phyloP scores from a whole-genome alignment of 2,329 filamentous ascomycete genomes.

The Fusarium pseudograminearum region DNA sequence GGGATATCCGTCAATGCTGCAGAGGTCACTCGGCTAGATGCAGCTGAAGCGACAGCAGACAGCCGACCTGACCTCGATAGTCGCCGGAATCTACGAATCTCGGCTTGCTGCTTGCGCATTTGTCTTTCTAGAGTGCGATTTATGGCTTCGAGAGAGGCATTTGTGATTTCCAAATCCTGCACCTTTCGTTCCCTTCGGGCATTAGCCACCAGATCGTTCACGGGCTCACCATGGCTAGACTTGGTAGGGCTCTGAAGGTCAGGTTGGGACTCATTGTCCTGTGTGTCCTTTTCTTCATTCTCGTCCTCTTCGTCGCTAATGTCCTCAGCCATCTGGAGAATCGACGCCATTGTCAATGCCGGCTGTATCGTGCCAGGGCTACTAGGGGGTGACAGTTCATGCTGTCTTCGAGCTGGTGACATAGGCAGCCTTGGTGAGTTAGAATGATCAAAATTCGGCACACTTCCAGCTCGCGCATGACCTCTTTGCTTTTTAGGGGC shows the following conservation, averaged over 20 bases:
- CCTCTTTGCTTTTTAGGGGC: conserved; percentile 52
- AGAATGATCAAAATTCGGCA: conserved; percentile 53
- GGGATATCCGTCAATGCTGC: conserved; percentile 58
- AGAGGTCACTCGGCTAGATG: conserved; percentile 60
- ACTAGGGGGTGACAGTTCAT: conserved; percentile 55
- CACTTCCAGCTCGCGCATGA: conserved; percentile 58
- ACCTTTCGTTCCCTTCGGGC: conserved; percentile 94
- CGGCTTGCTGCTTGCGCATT: conserved; percentile 88
- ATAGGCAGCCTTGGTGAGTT: conserved; percentile 52
- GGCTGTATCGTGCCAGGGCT: conserved; percentile 50
- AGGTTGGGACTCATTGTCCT: conserved; percentile 49
- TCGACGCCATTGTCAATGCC: conserved; percentile 65
- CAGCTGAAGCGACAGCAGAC: conserved; percentile 64
- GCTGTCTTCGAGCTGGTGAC: conserved; percentile 48
- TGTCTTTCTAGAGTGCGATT: conserved; percentile 93
- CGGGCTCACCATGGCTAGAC: conserved; percentile 66
- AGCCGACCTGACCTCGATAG: conserved; percentile 84
- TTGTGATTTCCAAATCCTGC: conserved; percentile 94
- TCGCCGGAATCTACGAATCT: conserved; percentile 87
- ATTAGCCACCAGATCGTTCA: conserved; percentile 85
- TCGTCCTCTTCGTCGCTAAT: conserved; percentile 54
- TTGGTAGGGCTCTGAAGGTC: conserved; percentile 69
- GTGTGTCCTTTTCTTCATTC: conserved; percentile 49
- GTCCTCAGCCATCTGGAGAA: conserved; percentile 68
- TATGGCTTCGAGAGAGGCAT: conserved; percentile 93